Conservation (phyloP, 2,329 filamentous ascomycete genomes). For the Ceratocystis diversiconidia region DNA sequence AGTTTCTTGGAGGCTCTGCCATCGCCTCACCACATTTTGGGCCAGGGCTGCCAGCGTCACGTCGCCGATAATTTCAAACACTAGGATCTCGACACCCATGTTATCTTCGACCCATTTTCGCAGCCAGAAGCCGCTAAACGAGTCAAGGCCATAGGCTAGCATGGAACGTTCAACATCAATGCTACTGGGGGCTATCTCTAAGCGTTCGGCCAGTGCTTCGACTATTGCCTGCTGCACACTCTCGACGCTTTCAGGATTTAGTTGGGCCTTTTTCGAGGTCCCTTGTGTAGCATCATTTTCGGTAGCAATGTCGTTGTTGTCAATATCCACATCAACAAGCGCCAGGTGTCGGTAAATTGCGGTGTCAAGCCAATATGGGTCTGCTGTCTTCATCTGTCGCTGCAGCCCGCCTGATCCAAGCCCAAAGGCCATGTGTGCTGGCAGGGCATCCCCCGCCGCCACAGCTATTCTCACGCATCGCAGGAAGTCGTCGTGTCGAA, state of each 20-base stretch:
- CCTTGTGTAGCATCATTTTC: conserved; percentile 17
- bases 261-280: conserved; percentile 19
- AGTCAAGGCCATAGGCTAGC: conserved; percentile 38
- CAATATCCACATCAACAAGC: conserved; percentile 29
- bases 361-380: conserved; percentile 41
- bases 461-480: conserved; percentile 35
- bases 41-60: conserved; percentile 29
- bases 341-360: conserved; percentile 36
- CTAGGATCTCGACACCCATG: conserved; percentile 31
- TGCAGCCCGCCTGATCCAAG: conserved; percentile 41
- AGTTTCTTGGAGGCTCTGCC: conserved; percentile 21
- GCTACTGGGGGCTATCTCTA: conserved; percentile 32
- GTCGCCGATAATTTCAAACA: conserved; percentile 36
- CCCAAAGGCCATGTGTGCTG: conserved; percentile 37
- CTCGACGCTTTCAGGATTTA: conserved; percentile 23
- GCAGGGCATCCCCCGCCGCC: conserved; percentile 25
- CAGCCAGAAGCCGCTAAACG: conserved; percentile 37
- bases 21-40: conserved; percentile 24
- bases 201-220: conserved; percentile 24
- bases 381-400: conserved; percentile 36
- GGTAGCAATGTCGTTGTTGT: too few relatives aligned
- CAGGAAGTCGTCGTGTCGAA: conserved; percentile 37
- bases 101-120: conserved; percentile 37
- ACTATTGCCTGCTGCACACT: conserved; percentile 24
- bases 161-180: conserved; percentile 31